These are phyloP conservation scores for Aspergillus sclerotioniger DNA, from an alignment of 495 filamentous ascomycete species.

Conservation along the genomic window DNA sequence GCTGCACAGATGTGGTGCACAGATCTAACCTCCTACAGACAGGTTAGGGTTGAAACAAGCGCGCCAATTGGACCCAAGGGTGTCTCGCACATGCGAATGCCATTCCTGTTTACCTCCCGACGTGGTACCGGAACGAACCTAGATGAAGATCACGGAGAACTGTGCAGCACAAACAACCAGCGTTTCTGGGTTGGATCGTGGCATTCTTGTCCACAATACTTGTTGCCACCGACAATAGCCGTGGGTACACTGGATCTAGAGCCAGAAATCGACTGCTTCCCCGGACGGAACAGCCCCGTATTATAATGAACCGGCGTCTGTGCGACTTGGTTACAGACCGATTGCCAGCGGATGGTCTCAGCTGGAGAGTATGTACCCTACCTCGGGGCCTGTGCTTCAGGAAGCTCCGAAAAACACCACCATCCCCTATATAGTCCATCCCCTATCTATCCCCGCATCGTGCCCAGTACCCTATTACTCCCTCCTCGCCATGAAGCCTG, in stretches of 20 bases:
- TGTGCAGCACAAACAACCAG: neutral
- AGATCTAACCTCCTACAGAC: neutral
- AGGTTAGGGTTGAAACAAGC: neutral
- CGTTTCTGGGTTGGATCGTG: neutral
- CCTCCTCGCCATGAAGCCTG: neutral
- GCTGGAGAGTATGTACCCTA: neutral
- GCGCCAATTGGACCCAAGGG: neutral
- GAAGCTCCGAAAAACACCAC: neutral
- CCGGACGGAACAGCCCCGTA: neutral
- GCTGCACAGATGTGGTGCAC: neutral
- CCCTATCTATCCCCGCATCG: neutral
- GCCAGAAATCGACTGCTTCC: neutral
- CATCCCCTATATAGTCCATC: neutral
- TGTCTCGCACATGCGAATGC: conserved; percentile 1
- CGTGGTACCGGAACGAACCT: neutral
- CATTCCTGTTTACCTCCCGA: conserved; percentile 1
- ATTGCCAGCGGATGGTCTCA: neutral
- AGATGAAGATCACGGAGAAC: neutral
- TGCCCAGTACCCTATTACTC: neutral
- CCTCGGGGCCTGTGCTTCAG: neutral
- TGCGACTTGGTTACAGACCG: neutral
- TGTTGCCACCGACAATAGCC: neutral
- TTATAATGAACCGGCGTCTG: neutral
- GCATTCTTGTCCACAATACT: neutral
- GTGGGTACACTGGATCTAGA: neutral